Evolutionary conservation across 148 eudicot genomes (phyloP).

Genomic region (Vaccinium macrocarpon): DNA sequence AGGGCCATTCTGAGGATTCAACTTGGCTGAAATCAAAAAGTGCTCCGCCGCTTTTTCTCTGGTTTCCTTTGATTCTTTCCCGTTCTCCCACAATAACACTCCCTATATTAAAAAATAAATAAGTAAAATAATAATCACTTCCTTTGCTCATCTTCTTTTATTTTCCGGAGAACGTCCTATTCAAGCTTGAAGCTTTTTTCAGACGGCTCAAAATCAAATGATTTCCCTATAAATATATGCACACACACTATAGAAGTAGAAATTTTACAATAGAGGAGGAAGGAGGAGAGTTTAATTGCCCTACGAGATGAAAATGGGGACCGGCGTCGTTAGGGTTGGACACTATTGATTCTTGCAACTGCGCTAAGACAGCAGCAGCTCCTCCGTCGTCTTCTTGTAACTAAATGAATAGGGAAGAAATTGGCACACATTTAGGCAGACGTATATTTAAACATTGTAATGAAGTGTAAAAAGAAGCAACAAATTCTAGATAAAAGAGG

Average conservation of each 20-base stretch:
- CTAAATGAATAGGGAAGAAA: neutral
- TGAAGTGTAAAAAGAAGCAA: neutral
- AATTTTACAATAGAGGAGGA: neutral
- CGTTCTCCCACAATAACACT: constrained; percentile 64
- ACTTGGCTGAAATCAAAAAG: constrained; percentile 67
- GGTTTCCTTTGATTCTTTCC: constrained; percentile 35
- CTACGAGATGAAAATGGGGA: constrained; percentile 58
- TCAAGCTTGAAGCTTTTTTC: neutral
- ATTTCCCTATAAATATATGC: neutral
- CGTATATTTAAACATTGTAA: neutral
- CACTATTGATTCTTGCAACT: constrained; percentile 44
- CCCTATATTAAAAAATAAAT: constrained; percentile 41
- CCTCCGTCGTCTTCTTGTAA: constrained; percentile 23
- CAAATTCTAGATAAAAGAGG: neutral
- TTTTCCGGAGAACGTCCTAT: neutral
- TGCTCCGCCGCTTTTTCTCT: constrained; percentile 77
- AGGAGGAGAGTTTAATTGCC: neutral
- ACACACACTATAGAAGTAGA: neutral
- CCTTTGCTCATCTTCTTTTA: neutral
- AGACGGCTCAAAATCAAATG: neutral
- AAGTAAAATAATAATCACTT: neutral
- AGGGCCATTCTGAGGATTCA: constrained; percentile 66
- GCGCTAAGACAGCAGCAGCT: constrained; percentile 25
- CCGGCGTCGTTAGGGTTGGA: constrained; percentile 64
- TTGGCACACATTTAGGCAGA: neutral